Evolutionary conservation across 495 filamentous ascomycete species (phyloP), one percentile per base, ranked within the genome.

Genomic region (Bacidia rubella): DNA sequence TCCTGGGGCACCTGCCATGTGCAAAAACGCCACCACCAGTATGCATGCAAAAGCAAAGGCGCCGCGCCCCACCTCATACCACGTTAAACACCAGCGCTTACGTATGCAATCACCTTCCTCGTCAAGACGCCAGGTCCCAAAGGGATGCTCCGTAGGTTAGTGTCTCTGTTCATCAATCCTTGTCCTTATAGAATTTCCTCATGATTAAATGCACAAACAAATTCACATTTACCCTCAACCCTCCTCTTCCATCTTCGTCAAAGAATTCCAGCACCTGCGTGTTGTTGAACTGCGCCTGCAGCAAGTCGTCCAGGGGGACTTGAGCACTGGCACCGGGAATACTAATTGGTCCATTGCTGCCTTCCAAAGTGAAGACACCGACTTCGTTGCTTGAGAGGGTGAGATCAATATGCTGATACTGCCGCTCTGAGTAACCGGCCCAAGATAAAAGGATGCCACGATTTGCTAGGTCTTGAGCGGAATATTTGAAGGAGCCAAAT

Each of bases 401-500:
- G 52, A 99, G 73, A 64, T 95, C 89, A 63, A 95, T 81, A 56
- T 85, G 84, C 56, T 89, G 85, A 80, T 83, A 96, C 63, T 95
- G 86, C 50, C 85, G 80, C 57, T 94, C 87, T 10, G 74, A 69
- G 57, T 88, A 89, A 20, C 89, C 90, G 51, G 82, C 73, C 85
- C 92, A 93, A 21, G 80, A 74, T 41, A 99, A 83, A 5, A 99
- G 72, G 2, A 99, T 90, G 43, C 92, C 93, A 66, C 93, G 92
- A 62, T 96, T 92, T 2, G 83, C 83, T 25, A 99, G 76, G 32
- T 83, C 85, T 45, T 87, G 81, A 0, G 89, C 92, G 29, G 81
- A 86, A 69, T 97, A 97, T 68, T 97, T 97, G 79, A 84, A 99
- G 10, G 85, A 90, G 44, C 92, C 92, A 63, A 97, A 97, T 62